A percentile compares a stretch with the other conserved stretches of the same genome.
Conservation (phyloP, 345 rosid species). For the Lagerstroemia speciosa region DNA sequence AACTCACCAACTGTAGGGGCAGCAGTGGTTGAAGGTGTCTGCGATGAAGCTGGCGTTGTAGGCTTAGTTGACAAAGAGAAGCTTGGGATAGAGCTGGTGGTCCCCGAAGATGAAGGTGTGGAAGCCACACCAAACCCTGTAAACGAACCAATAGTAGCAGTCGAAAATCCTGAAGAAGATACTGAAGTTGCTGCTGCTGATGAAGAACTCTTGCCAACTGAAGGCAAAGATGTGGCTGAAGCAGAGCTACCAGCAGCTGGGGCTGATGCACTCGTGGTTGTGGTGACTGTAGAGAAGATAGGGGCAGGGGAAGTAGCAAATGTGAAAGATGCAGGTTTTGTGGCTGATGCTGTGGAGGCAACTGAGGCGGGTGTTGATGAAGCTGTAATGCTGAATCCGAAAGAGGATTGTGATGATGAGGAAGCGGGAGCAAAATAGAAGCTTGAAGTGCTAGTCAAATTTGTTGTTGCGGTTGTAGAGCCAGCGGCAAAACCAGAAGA, state of each 20-base stretch:
- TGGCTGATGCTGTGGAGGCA: slow-evolving; percentile 13
- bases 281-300: slow-evolving; percentile 51
- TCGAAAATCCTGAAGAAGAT: slow-evolving; percentile 11
- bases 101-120: slow-evolving; percentile 39
- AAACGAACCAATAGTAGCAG: slow-evolving; percentile 33
- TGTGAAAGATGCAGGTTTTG: slow-evolving; percentile 28
- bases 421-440: slow-evolving; percentile 40
- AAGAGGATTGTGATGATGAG: slow-evolving; percentile 38
- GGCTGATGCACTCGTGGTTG: slow-evolving; percentile 33
- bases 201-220: slow-evolving; percentile 28
- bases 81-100: slow-evolving; percentile 48
- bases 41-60: slow-evolving; percentile 39
- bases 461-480: slow-evolving; percentile 15
- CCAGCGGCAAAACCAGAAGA: slow-evolving; percentile 23
- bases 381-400: slow-evolving; percentile 30
- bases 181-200: slow-evolving; percentile 21
- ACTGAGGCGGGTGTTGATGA: slow-evolving; percentile 31
- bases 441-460: slow-evolving; percentile 29
- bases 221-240: slow-evolving; percentile 31
- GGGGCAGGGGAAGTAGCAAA: slow-evolving; percentile 23
- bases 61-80: slow-evolving; percentile 47
- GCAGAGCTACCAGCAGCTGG: slow-evolving; percentile 34
- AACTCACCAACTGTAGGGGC: slow-evolving; percentile 52
- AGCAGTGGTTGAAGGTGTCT: slow-evolving; percentile 32
- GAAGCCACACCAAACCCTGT: slow-evolving; percentile 39